Percentiles rank a stretch among this genome's conserved stretches.
Evolutionary conservation across 2,329 filamentous ascomycete species (phyloP).

Genomic region (Apiospora koreana): DNA sequence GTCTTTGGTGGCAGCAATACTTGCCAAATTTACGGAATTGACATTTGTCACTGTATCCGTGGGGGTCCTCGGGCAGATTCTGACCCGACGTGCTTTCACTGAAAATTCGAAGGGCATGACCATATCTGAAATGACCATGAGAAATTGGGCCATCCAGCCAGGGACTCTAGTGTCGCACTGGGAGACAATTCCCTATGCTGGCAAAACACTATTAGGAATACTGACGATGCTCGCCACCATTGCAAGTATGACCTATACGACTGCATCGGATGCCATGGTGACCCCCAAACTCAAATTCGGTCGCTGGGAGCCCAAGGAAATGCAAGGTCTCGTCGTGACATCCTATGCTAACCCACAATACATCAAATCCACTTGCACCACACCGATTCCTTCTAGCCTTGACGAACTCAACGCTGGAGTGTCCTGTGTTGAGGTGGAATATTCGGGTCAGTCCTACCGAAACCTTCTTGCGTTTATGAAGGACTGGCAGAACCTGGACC

Average conservation of each 20-base stretch:
- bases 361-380: slow-evolving; percentile 57
- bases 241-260: slow-evolving; percentile 72
- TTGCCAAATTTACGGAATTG: slow-evolving; percentile 77
- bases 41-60: slow-evolving; percentile 79
- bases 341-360: slow-evolving; percentile 66
- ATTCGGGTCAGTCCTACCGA: slow-evolving; percentile 70
- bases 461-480: slow-evolving; percentile 66
- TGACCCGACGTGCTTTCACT: slow-evolving; percentile 69
- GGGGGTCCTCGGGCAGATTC: slow-evolving; percentile 71
- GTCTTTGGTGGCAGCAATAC: slow-evolving; percentile 64
- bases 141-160: slow-evolving; percentile 71
- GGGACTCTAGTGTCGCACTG: slow-evolving; percentile 72
- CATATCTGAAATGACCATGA: slow-evolving; percentile 76
- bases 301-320: slow-evolving; percentile 44
- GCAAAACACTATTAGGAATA: slow-evolving; percentile 62
- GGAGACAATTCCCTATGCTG: slow-evolving; percentile 65
- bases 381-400: slow-evolving; percentile 50
- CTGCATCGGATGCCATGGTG: slow-evolving; percentile 74
- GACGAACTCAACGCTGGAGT: slow-evolving; percentile 43
- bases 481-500: slow-evolving; percentile 53
- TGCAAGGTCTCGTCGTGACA: slow-evolving; percentile 59
- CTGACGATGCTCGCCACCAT: slow-evolving; percentile 66
- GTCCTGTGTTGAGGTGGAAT: slow-evolving; percentile 69
- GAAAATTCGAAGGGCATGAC: slow-evolving; percentile 65
- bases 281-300: slow-evolving; percentile 69